Evolutionary conservation across 2,329 filamentous ascomycete genomes (phyloP), one percentile per base, ranked within the genome.

Genomic region (Colletotrichum sp.): DNA sequence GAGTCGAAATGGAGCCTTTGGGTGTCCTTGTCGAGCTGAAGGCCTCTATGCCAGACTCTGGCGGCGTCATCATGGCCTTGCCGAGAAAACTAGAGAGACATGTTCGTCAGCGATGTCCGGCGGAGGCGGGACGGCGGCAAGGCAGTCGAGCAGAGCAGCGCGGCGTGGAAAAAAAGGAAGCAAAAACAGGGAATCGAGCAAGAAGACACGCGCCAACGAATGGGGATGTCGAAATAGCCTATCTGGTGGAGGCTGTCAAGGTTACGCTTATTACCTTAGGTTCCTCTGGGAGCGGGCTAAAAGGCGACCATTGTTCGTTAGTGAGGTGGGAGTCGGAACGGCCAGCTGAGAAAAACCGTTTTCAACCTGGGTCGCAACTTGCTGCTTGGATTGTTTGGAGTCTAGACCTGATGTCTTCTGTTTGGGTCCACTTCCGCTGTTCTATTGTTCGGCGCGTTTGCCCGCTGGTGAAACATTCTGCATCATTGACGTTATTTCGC

Each of bases 161-260:
- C 64, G 15, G 39, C 10, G 30, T 36, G 24, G 8, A 18, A n/a
- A 32, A 28, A 65, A 39, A 70, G 24, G 24, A 32, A 34, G 21
- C n/a, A 30, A 64, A 24, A 34, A 10, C 48, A 30, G 3, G 36
- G 28, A 30, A 39, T 52, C 2, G 43, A 0, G 5, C 32, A 39
- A 61, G 26, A 65, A 26, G 16, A 7, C 71, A 70, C 57, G 57
- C 66, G 34, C 60, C 60, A 32, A 34, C 52, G 61, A 67, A 63
- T 39, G 18, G 24, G 48, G 52, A 74, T 67, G 60, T 72, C 39
- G 36, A 57, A 72, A 43, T 67, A 75, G 68, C 30, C 68, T 75
- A 32, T 39, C 12, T 21, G 39, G 68, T 72, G 61, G 72, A 72
- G 55, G 68, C 68, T 72, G 36, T 55, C 52, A 39, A 26, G 32